Conservation (phyloP, 2,329 filamentous ascomycete genomes). For the Cordyceps pruinosa region DNA sequence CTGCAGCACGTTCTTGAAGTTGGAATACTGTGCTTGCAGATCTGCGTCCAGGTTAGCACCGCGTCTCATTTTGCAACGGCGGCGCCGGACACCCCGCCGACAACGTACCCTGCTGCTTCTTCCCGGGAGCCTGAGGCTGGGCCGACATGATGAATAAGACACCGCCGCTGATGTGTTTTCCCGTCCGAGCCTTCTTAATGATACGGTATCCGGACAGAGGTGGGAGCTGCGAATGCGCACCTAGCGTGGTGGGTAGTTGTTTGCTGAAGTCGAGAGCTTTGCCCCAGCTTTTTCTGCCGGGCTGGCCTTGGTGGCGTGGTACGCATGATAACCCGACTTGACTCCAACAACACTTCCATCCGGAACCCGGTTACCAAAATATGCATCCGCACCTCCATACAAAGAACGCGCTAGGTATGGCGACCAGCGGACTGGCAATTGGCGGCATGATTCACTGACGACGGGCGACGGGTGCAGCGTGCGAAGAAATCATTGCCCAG, state of each 20-base stretch:
- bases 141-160: constrained; percentile 40
- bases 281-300: constrained; percentile 24
- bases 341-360: neutral
- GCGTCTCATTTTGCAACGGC: neutral
- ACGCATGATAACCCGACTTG: neutral
- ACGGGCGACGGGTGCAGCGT: constrained; percentile 58
- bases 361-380: constrained; percentile 23
- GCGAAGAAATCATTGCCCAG: constrained; percentile 86
- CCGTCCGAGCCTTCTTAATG: neutral
- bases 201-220: neutral
- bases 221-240: neutral
- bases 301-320: constrained; percentile 3
- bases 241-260: constrained; percentile 1
- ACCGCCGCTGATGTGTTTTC: too few species aligned
- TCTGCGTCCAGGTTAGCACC: constrained; percentile 42
- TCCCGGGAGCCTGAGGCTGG: constrained; percentile 38
- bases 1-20: constrained; percentile 73
- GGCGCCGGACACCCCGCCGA: neutral
- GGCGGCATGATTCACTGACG: constrained; percentile 15
- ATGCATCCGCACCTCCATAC: constrained; percentile 99
- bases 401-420: constrained; percentile 76
- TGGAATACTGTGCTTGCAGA: constrained; percentile 71
- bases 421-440: neutral
- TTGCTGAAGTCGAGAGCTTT: constrained; percentile 17
- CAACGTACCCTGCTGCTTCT: constrained; percentile 65